Percentiles rank a stretch among this genome's conserved stretches.
phyloP scores from a whole-genome alignment of 2,329 filamentous ascomycete genomes.

The Mollisiaceae sp. region DNA sequence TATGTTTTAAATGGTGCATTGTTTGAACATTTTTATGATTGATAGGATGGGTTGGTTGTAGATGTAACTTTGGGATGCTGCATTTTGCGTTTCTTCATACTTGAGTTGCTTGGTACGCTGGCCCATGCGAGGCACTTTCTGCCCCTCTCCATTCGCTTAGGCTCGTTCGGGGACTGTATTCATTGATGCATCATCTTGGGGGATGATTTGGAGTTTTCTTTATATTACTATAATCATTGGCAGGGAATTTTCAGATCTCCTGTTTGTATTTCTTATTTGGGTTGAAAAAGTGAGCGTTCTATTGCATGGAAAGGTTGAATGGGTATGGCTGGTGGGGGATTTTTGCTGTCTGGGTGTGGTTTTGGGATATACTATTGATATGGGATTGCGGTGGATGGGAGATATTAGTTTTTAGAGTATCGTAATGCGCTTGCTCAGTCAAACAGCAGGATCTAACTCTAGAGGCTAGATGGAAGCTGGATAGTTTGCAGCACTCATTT shows the following conservation, averaged over 20 bases:
- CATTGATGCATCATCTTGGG: background rate
- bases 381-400: background rate
- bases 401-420: background rate
- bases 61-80: background rate
- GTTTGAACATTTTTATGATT: slow-evolving; percentile 10
- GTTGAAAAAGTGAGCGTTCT: slow-evolving; percentile 7
- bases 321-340: background rate
- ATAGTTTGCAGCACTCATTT: slow-evolving; percentile 7
- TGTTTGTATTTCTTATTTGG: slow-evolving; percentile 4
- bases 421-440: background rate
- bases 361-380: background rate
- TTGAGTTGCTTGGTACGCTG: background rate
- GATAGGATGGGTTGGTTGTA: background rate
- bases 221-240: slow-evolving; percentile 5
- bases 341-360: background rate
- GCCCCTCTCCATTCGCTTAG: slow-evolving; percentile 1
- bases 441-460: background rate
- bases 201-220: background rate
- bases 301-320: background rate
- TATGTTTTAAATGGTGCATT: background rate
- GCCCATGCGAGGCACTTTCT: slow-evolving; percentile 7
- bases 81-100: background rate
- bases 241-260: background rate
- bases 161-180: background rate
- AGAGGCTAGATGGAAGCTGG: background rate